A percentile compares a stretch with the other conserved stretches of the same genome.
Conservation (phyloP, 257 asterid species). For the Solanum lignicaule region DNA sequence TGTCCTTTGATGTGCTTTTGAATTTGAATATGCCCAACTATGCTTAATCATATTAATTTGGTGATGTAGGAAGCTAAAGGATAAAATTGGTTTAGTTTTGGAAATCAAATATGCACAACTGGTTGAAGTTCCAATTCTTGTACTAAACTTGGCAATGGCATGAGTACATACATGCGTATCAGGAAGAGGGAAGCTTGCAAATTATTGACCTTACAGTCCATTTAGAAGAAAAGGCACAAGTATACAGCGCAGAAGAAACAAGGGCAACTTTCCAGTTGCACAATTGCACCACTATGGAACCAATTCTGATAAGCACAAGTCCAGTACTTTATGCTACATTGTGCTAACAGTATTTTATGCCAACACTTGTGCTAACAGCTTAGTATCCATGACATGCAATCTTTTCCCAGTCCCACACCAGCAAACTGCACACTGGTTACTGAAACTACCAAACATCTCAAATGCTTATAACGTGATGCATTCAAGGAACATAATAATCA, state of each 20-base stretch:
- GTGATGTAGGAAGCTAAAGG: background rate
- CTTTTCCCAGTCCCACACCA: background rate
- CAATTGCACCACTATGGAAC: background rate
- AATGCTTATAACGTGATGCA: background rate
- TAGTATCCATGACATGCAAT: background rate
- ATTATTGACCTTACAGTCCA: background rate
- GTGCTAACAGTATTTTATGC: background rate
- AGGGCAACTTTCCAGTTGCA: background rate
- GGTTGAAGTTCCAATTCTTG: background rate
- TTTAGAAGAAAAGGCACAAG: background rate
- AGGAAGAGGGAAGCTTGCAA: background rate
- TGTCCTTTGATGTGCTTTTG: background rate
- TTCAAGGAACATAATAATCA: background rate
- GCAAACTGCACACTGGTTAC: background rate
- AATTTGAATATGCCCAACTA: background rate
- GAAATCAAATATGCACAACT: background rate
- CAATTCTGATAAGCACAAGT: background rate
- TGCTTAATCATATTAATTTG: background rate
- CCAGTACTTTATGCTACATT: background rate
- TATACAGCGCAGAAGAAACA: background rate
- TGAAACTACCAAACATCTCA: background rate
- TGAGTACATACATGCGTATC: background rate
- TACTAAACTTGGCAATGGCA: background rate
- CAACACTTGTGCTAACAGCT: background rate
- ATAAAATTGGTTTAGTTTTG: background rate